Conservation (phyloP, 495 filamentous ascomycete genomes). For the Polyplosphaeria fusca region DNA sequence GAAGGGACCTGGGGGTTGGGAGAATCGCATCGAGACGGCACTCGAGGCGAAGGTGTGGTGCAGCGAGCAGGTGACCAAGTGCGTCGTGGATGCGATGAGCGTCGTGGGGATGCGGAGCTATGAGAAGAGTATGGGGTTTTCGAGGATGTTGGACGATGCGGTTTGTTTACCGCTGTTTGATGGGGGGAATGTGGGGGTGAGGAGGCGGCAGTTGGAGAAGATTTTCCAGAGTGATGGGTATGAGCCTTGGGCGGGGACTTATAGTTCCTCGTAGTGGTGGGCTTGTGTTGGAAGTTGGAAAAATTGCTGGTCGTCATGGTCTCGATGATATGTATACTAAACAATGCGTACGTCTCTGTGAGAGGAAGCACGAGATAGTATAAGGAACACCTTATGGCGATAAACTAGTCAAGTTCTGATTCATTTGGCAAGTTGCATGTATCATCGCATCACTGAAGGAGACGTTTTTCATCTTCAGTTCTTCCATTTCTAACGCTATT, state of each 20-base stretch:
- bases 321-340: too few relatives aligned
- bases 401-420: too few relatives aligned
- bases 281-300: too few relatives aligned
- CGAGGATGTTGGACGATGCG: constrained; percentile 50
- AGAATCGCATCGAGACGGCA: constrained; percentile 46
- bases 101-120: constrained; percentile 51
- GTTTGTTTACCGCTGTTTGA: constrained; percentile 54
- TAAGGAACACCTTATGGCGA: too few relatives aligned
- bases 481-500: too few relatives aligned
- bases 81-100: constrained; percentile 49
- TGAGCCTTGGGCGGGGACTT: constrained; percentile 43
- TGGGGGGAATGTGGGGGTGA: constrained; percentile 56
- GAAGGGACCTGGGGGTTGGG: constrained; percentile 42
- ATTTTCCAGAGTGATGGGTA: constrained; percentile 49
- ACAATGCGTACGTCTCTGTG: too few relatives aligned
- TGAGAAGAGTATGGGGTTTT: constrained; percentile 44
- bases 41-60: constrained; percentile 54
- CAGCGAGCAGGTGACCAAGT: constrained; percentile 49
- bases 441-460: too few relatives aligned
- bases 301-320: too few relatives aligned
- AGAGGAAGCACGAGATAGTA: too few relatives aligned
- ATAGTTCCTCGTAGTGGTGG: too few relatives aligned
- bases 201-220: constrained; percentile 51
- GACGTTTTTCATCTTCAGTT: too few relatives aligned
- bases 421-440: too few relatives aligned